phyloP scores from a whole-genome alignment of 2,329 filamentous ascomycete genomes.

The Aspergillus ibericus region DNA sequence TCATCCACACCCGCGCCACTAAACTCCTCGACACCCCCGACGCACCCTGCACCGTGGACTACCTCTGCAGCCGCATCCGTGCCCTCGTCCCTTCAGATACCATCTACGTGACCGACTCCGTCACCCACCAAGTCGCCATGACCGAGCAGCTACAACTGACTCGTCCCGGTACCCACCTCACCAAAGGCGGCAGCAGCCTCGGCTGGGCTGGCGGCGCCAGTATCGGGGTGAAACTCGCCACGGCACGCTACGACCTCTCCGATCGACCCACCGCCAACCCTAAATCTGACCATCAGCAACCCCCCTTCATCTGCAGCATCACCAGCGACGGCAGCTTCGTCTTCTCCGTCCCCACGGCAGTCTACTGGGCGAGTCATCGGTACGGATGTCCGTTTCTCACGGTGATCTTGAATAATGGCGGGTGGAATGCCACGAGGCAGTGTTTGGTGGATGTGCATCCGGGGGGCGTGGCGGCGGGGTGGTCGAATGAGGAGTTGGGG shows the following conservation, averaged over 20 bases:
- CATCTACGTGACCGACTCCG: constrained; percentile 10
- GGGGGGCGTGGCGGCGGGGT: constrained; percentile 12
- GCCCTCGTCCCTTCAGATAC: constrained; percentile 1
- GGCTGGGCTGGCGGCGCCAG: constrained; percentile 76
- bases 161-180: constrained; percentile 51
- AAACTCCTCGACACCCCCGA: background rate
- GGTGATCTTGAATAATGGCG: constrained; percentile 67
- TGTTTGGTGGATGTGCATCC: constrained; percentile 23
- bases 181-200: constrained; percentile 69
- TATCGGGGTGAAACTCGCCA: constrained; percentile 71
- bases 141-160: constrained; percentile 9
- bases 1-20: background rate
- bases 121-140: constrained; percentile 12
- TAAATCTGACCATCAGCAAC: background rate
- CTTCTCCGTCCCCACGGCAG: constrained; percentile 62
- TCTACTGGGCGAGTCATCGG: constrained; percentile 66
- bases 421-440: constrained; percentile 52
- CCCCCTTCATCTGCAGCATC: constrained; percentile 8
- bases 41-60: constrained; percentile 5
- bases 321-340: constrained; percentile 67
- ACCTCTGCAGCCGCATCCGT: constrained; percentile 8
- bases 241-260: background rate
- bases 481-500: constrained; percentile 19
- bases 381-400: constrained; percentile 65
- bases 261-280: background rate